A percentile compares a stretch with the other conserved stretches of the same genome.
Evolutionary conservation across 768 basidiomycete species (phyloP).

Genomic region (Auriscalpium orientale): DNA sequence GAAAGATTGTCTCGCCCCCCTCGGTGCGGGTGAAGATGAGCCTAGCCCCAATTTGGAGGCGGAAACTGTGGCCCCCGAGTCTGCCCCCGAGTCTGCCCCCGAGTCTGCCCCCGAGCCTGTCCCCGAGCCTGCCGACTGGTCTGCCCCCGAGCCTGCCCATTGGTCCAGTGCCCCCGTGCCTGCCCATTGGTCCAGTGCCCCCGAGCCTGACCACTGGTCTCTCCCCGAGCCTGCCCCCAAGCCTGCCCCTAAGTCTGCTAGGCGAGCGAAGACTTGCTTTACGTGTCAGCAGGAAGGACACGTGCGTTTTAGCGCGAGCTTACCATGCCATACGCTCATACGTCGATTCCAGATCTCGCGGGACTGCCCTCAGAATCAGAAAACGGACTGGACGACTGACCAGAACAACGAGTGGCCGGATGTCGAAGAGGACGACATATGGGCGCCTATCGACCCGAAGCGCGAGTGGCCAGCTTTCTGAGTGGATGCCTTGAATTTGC

Average conservation of each 20-base stretch:
- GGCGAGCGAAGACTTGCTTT: constrained; percentile 77
- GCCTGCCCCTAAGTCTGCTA: constrained; percentile 35
- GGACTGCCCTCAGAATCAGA: constrained; percentile 26
- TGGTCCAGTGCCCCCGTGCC: neutral
- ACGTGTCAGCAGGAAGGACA: constrained; percentile 86
- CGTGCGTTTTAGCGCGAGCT: constrained; percentile 39
- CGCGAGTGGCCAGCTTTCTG: no score
- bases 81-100: no score
- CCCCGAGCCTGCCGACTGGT: neutral
- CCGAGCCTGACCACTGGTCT: no score
- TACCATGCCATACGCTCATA: no score
- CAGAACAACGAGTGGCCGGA: no score
- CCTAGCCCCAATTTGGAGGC: constrained; percentile 15
- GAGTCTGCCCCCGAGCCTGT: no score
- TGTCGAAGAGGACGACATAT: no score
- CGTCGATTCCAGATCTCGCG: constrained; percentile 22
- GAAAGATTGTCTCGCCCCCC: constrained; percentile 77
- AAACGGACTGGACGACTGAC: no score
- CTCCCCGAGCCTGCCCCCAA: neutral
- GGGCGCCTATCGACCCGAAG: no score
- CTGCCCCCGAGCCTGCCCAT: constrained; percentile 35
- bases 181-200: no score
- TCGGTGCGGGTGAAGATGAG: constrained; percentile 44
- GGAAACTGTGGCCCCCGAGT: neutral
- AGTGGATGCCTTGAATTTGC: no score